Evolutionary conservation across 2,329 filamentous ascomycete species (phyloP).

Genomic region (Fusarium kyushuense): DNA sequence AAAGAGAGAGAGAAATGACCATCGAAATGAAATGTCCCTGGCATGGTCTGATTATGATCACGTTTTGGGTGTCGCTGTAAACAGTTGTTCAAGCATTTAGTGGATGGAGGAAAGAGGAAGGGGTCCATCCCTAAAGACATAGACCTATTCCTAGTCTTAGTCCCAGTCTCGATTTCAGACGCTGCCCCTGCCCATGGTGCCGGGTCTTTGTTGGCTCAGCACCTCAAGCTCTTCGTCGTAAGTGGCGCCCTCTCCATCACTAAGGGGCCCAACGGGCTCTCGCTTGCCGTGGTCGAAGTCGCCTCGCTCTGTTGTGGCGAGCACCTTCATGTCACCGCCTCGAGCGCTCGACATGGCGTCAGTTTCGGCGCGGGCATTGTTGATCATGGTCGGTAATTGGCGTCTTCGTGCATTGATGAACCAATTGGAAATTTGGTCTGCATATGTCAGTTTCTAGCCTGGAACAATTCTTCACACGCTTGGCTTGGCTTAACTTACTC

Average conservation of each 20-base stretch:
- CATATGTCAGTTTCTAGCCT: slow-evolving; percentile 23
- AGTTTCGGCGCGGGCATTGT: slow-evolving; percentile 65
- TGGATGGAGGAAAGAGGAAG: neutral
- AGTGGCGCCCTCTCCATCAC: slow-evolving; percentile 61
- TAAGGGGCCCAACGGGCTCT: slow-evolving; percentile 55
- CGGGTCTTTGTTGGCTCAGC: slow-evolving; percentile 48
- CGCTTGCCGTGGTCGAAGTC: slow-evolving; percentile 56
- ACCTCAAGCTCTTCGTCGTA: slow-evolving; percentile 60
- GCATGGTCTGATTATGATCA: neutral
- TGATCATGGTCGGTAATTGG: slow-evolving; percentile 71
- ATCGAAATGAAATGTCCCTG: slow-evolving; percentile 31
- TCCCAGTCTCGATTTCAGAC: slow-evolving; percentile 48
- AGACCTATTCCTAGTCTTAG: neutral
- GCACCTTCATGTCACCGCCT: slow-evolving; percentile 53
- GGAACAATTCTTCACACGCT: neutral
- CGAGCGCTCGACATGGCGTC: slow-evolving; percentile 59
- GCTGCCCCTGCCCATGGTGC: slow-evolving; percentile 61
- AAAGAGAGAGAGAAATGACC: neutral
- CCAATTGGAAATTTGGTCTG: slow-evolving; percentile 82
- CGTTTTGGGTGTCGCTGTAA: slow-evolving; percentile 26
- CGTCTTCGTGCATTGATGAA: slow-evolving; percentile 82
- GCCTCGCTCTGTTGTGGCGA: slow-evolving; percentile 54
- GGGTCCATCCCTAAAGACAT: neutral
- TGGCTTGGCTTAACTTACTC: slow-evolving; percentile 65
- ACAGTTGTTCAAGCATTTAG: slow-evolving; percentile 4